A percentile compares a stretch with the other conserved stretches of the same genome.
Conservation (phyloP, 495 filamentous ascomycete species). For the Penicillium malachiteum region DNA sequence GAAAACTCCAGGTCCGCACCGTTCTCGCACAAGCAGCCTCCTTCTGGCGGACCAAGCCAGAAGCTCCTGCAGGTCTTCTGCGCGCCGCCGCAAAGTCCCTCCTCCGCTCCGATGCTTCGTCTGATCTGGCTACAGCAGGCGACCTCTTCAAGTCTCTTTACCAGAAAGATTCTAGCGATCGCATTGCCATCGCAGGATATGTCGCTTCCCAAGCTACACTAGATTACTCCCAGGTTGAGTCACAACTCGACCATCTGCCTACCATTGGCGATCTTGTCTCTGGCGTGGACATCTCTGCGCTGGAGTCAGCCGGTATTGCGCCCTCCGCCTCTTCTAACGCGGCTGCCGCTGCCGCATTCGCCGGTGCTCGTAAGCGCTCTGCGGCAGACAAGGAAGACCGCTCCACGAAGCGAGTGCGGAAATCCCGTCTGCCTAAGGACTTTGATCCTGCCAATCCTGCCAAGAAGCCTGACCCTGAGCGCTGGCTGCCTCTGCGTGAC, state of each 20-base stretch:
- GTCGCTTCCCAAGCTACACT: conserved; percentile 77
- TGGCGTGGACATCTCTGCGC: conserved; percentile 63
- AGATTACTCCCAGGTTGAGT: conserved; percentile 57
- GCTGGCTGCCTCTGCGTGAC: conserved; percentile 90
- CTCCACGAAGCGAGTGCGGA: conserved; percentile 63
- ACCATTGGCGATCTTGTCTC: conserved; percentile 63
- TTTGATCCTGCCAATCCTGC: conserved; percentile 65
- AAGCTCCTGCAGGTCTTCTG: conserved; percentile 59
- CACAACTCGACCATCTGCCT: conserved; percentile 62
- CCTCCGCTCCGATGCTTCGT: conserved; percentile 64
- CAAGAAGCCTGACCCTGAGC: conserved; percentile 81
- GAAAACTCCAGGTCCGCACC: conserved; percentile 66
- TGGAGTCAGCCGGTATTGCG: conserved; percentile 77
- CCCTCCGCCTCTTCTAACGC: conserved; percentile 44
- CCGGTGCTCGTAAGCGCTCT: conserved; percentile 56
- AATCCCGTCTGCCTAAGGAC: conserved; percentile 72
- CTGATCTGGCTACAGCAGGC: conserved; percentile 66
- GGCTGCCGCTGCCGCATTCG: conserved; percentile 37
- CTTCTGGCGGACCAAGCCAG: conserved; percentile 68
- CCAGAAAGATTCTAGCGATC: conserved; percentile 60
- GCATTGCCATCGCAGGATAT: conserved; percentile 70
- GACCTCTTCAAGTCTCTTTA: conserved; percentile 72
- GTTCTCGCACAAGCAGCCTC: conserved; percentile 77
- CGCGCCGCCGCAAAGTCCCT: conserved; percentile 77
- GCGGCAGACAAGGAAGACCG: conserved; percentile 48